These are phyloP conservation scores for Nitzschia sp. DNA, from an alignment of 108 stramenopile genomes.

Conservation along the genomic window DNA sequence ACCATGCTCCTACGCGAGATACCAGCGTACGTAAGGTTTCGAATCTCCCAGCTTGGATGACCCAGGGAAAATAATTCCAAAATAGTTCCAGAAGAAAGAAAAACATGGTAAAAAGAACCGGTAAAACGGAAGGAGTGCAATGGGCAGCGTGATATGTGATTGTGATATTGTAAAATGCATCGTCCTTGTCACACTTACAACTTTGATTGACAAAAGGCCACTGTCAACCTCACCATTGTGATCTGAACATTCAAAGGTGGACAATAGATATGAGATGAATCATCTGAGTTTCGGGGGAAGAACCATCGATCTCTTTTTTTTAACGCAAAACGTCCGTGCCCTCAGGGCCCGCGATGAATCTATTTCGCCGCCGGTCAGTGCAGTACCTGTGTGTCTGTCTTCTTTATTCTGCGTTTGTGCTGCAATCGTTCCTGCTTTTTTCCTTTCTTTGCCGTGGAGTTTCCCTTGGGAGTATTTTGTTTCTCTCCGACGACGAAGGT, in stretches of 20 bases:
- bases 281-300: neutral
- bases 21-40: slow-evolving; percentile 81
- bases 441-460: neutral
- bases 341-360: neutral
- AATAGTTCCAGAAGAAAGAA: no score
- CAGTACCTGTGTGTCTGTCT: neutral
- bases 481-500: neutral
- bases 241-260: neutral
- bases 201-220: neutral
- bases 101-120: neutral
- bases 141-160: neutral
- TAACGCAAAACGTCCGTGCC: neutral
- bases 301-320: neutral
- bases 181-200: neutral
- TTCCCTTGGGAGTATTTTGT: neutral
- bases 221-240: neutral
- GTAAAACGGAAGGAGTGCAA: neutral
- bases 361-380: neutral
- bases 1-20: slow-evolving; percentile 47
- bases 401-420: neutral
- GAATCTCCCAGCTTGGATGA: slow-evolving; percentile 93
- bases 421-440: neutral
- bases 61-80: slow-evolving; percentile 34
- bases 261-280: neutral
- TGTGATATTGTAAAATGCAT: neutral